Percentiles rank a stretch among this genome's conserved stretches.
phyloP scores from a whole-genome alignment of 164 flowering plant genomes.

The Magnolia officinalis region DNA sequence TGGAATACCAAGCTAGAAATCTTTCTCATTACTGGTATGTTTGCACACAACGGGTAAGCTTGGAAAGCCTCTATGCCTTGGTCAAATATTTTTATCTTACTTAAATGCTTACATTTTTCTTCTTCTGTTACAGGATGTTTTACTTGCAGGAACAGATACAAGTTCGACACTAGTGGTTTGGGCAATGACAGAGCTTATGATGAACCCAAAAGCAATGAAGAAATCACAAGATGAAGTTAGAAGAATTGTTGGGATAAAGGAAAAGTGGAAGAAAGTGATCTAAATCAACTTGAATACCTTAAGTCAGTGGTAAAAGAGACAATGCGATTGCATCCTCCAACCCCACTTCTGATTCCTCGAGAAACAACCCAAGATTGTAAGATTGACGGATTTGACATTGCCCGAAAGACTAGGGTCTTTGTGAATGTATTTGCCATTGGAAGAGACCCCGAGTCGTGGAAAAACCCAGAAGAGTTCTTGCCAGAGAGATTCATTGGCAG shows the following conservation, averaged over 20 bases:
- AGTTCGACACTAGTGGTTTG: background rate
- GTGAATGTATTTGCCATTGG: constrained; percentile 1
- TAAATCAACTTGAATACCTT: background rate
- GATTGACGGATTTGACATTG: background rate
- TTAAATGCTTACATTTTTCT: background rate
- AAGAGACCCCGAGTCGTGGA: constrained; percentile 2
- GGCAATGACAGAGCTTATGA: constrained; percentile 5
- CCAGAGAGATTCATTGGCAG: constrained; percentile 3
- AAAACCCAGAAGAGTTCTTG: constrained; percentile 1
- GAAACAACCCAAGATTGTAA: background rate
- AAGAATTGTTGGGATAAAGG: background rate
- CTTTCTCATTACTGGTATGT: too few relatives aligned
- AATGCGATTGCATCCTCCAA: background rate
- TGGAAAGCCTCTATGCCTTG: too few relatives aligned
- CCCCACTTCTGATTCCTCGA: background rate
- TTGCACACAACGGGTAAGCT: too few relatives aligned
- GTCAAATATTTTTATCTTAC: too few relatives aligned
- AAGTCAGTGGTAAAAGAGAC: constrained; percentile 1
- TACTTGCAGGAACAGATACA: constrained; percentile 5
- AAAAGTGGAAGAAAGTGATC: constrained; percentile 5
- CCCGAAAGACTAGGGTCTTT: background rate
- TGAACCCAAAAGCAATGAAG: background rate
- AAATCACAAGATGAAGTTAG: constrained; percentile 2
- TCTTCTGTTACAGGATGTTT: background rate
- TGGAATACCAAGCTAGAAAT: too few relatives aligned